Conservation (phyloP, 257 asterid species). For the Prunella vulgaris region DNA sequence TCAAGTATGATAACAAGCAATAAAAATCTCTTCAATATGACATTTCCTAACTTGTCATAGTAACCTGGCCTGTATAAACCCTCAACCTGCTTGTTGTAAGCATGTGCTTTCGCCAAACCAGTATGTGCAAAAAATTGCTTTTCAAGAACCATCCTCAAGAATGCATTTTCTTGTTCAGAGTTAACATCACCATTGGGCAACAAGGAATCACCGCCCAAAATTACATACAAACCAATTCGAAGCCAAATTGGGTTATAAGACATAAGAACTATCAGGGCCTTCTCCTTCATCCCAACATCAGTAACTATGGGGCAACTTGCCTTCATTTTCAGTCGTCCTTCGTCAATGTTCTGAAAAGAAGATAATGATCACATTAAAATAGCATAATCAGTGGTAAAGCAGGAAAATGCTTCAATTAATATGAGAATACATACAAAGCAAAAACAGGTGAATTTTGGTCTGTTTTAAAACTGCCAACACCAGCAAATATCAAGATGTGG, state of each 20-base stretch:
- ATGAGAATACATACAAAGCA: background rate
- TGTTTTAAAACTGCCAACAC: background rate
- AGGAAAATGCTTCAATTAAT: background rate
- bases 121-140: constrained; percentile 76
- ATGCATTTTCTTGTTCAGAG: constrained; percentile 76
- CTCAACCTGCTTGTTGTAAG: constrained; percentile 90
- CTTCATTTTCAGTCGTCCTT: constrained; percentile 82
- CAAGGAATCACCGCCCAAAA: constrained; percentile 85
- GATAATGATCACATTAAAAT: background rate
- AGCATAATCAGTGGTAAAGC: background rate
- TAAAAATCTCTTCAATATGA: constrained; percentile 83
- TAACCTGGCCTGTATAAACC: constrained; percentile 96
- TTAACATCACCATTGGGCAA: constrained; percentile 57
- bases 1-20: constrained; percentile 81
- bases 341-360: constrained; percentile 74
- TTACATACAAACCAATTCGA: constrained; percentile 72
- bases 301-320: constrained; percentile 85
- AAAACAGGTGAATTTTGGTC: background rate
- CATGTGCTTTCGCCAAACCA: constrained; percentile 71
- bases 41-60: constrained; percentile 85
- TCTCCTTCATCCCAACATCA: constrained; percentile 94
- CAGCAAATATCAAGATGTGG: constrained; percentile 1
- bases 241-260: constrained; percentile 80
- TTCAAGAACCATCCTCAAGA: constrained; percentile 78
- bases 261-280: constrained; percentile 71